Base-by-base conservation (phyloP, 306 rosid species). In the Vachellia collinsii region DNA sequence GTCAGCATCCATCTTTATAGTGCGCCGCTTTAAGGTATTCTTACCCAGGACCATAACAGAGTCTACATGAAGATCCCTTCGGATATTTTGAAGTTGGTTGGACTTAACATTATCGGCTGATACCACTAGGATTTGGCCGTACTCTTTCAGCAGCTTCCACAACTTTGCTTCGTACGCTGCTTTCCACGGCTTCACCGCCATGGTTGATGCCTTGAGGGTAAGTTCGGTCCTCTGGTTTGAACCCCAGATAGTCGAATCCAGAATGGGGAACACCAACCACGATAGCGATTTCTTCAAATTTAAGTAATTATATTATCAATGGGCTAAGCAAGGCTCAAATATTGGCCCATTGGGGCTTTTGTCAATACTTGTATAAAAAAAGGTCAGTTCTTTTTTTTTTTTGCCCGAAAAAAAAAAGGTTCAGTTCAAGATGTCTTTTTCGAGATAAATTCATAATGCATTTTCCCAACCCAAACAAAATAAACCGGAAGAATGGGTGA, bases 41-140 rank as follows among this genome's bases (percentile, higher is more conserved):
- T 91, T 93, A 0, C 98, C 98, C 94, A 91, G 90, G 6, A 93
- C 89, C 6, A 93, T 92, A 11, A 88, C 72, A 0, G 98, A 91
- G 63, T 93, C 94, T 0, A 83, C 90, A 4, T 92, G 88, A 3
- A 93, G 90, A 37, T 91, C 88, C 83, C 87, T 83, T 19, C 94
- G 79, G 67, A 93, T 93, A 41, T 79, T 85, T 80, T 91, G 97
- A 22, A 93, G 88, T 83, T 93, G 93, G 53, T 84, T 89, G 11
- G 91, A 91, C 7, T 91, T 93, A 0, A 90, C 90, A 59, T 93
- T 91, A 56, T 93, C 97, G 0, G 94, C 84, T 5, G 97, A 87
- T 53, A 93, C 92, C 67, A 91, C 86, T 78, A 93, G 82, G 4
- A 93, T 79, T 85, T 85, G 91, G 41, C 80, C 81, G 84, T 82